Conservation (phyloP, 2,329 filamentous ascomycete genomes). For the Fusarium oligoseptatum region DNA sequence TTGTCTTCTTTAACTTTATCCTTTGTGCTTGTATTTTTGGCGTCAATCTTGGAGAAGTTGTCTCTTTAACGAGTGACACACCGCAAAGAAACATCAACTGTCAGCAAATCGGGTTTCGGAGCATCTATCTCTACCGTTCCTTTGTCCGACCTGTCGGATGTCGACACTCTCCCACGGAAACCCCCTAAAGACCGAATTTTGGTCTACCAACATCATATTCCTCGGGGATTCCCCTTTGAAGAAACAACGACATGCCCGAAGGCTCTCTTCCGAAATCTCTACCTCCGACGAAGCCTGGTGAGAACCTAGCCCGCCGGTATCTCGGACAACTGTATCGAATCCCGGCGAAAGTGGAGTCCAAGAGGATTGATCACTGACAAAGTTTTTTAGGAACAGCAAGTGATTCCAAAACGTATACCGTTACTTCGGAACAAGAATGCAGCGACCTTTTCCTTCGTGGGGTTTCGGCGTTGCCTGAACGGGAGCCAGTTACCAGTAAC, state of each 20-base stretch:
- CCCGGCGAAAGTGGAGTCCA: neutral
- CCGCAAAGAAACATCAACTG: neutral
- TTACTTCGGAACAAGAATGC: constrained; percentile 47
- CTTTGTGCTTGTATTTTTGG: neutral
- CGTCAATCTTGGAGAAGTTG: neutral
- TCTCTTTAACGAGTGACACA: neutral
- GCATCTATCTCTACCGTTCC: constrained; percentile 15
- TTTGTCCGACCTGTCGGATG: neutral
- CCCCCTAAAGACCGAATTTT: neutral
- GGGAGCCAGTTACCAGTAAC: constrained; percentile 31
- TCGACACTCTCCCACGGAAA: neutral
- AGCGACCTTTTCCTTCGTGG: constrained; percentile 41
- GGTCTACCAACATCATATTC: neutral
- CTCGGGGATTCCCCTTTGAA: neutral
- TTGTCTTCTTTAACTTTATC: neutral
- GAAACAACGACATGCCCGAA: constrained; percentile 11
- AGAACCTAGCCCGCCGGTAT: neutral
- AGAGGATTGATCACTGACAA: neutral
- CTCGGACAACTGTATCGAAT: neutral
- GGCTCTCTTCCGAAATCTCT: neutral
- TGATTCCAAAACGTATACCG: constrained; percentile 10
- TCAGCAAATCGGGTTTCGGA: constrained; percentile 30
- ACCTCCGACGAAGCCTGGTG: constrained; percentile 13
- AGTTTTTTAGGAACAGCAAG: neutral
- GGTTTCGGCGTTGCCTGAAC: constrained; percentile 44